Evolutionary conservation across 2,329 filamentous ascomycete species (phyloP).

Genomic region (Phaeosphaeriaceae sp.): DNA sequence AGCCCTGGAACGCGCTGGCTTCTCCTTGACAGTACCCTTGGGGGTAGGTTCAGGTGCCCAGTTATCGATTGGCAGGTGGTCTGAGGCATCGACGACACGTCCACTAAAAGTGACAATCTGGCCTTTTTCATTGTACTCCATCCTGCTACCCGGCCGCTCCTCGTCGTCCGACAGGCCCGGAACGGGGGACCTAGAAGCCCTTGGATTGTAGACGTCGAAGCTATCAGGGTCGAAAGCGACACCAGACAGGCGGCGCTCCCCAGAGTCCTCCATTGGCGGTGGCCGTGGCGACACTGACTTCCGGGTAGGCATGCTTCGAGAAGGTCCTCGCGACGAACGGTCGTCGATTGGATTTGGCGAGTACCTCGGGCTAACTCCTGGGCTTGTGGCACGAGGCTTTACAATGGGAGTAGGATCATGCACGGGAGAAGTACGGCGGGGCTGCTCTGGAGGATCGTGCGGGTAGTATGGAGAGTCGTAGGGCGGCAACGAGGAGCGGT

Average conservation of each 20-base stretch:
- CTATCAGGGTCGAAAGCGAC: conserved; percentile 78
- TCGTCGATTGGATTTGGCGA: conserved; percentile 34
- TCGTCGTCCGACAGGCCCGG: conserved; percentile 30
- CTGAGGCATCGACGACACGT: conserved; percentile 78
- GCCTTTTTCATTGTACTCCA: conserved; percentile 61
- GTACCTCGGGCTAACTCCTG: conserved; percentile 26
- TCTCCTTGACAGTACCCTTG: conserved; percentile 57
- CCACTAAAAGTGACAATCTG: conserved; percentile 81
- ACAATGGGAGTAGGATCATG: conserved; percentile 50
- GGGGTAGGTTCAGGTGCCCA: conserved; percentile 80
- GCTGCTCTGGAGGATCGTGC: conserved; percentile 49
- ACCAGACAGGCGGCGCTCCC: conserved; percentile 62
- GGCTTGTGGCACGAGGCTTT: conserved; percentile 50
- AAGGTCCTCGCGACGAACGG: conserved; percentile 50
- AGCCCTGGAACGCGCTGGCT: conserved; percentile 53
- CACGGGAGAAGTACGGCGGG: conserved; percentile 40
- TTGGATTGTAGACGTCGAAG: conserved; percentile 75
- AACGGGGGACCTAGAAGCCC: conserved; percentile 37
- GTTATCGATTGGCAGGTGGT: conserved; percentile 77
- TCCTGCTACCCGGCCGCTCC: conserved; percentile 40
- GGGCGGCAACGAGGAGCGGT: conserved; percentile 31
- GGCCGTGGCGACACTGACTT: conserved; percentile 80
- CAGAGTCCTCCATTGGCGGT: conserved; percentile 49
- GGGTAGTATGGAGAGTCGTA: conserved; percentile 52
- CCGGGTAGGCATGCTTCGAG: conserved; percentile 60